phyloP scores from a whole-genome alignment of 176 grass and related monocot species.

The Calamus simplicifolius region DNA sequence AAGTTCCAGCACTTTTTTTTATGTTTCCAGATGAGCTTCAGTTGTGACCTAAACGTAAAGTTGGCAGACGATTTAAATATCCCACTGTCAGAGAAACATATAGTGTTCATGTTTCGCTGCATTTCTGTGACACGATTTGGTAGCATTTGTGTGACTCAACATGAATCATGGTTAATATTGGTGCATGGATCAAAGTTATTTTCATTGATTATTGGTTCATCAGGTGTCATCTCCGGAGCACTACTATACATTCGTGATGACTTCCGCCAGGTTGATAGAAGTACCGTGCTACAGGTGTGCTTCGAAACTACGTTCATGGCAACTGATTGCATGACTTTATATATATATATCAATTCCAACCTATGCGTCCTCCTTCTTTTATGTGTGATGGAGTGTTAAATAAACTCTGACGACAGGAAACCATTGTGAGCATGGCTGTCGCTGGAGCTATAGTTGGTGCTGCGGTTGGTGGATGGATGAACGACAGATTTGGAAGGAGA shows the following conservation, averaged over 20 bases:
- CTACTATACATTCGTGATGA: conserved; percentile 91
- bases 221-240: conserved; percentile 97
- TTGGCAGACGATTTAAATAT: too few relatives aligned
- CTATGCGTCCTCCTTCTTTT: not conserved
- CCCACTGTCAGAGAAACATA: too few relatives aligned
- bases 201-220: conserved; percentile 12
- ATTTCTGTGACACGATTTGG: not conserved
- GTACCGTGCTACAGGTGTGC: conserved; percentile 58
- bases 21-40: not conserved
- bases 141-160: not conserved
- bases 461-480: conserved; percentile 91
- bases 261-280: conserved; percentile 56
- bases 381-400: not conserved
- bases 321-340: not conserved
- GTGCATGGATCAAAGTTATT: not conserved
- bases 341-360: conserved; percentile 1
- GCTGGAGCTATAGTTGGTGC: conserved; percentile 92
- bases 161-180: not conserved
- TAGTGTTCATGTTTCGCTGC: not conserved
- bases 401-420: conserved; percentile 42
- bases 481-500: conserved; percentile 78
- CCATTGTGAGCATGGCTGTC: conserved; percentile 96
- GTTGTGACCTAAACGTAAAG: too few relatives aligned
- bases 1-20: not conserved
- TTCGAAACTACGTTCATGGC: not conserved